phyloP scores from a whole-genome alignment of 768 basidiomycete genomes.

The Kwoniella shandongensis region DNA sequence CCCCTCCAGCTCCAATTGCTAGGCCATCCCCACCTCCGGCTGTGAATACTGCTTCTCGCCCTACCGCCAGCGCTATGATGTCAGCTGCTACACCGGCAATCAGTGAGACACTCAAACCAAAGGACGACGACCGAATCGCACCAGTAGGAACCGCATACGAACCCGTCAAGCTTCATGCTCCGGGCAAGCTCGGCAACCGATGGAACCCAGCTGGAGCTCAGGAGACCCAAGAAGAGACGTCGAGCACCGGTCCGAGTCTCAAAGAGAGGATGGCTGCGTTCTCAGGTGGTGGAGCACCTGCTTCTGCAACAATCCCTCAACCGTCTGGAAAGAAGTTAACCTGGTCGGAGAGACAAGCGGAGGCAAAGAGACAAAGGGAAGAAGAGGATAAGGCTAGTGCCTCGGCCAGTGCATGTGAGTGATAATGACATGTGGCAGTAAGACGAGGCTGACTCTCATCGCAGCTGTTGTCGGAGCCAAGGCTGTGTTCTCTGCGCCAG shows the following conservation, averaged over 20 bases:
- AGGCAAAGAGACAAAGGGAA: constrained; percentile 80
- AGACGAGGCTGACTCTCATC: neutral
- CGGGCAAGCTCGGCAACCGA: constrained; percentile 81
- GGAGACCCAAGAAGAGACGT: constrained; percentile 18
- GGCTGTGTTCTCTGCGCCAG: constrained; percentile 2
- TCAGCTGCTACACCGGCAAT: constrained; percentile 38
- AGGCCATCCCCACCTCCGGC: constrained; percentile 29
- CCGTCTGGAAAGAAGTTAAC: constrained; percentile 70
- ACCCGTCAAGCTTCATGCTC: constrained; percentile 78
- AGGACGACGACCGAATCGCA: constrained; percentile 76
- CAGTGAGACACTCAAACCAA: constrained; percentile 62
- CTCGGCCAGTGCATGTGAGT: constrained; percentile 36
- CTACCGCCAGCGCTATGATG: constrained; percentile 21
- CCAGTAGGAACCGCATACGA: constrained; percentile 85
- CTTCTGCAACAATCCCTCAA: constrained; percentile 15
- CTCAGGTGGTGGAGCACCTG: constrained; percentile 35
- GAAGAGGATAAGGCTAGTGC: constrained; percentile 65
- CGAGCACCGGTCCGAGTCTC: constrained; percentile 24
- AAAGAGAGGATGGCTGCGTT: constrained; percentile 49
- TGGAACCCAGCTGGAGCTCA: constrained; percentile 46
- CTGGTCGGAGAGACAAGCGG: constrained; percentile 88
- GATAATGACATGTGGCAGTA: neutral
- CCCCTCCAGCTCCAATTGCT: constrained; percentile 28
- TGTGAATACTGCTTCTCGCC: constrained; percentile 10
- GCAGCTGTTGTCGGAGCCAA: constrained; percentile 11